Evolutionary conservation across 2,329 filamentous ascomycete species (phyloP).

Genomic region (Rutstroemia sp.): DNA sequence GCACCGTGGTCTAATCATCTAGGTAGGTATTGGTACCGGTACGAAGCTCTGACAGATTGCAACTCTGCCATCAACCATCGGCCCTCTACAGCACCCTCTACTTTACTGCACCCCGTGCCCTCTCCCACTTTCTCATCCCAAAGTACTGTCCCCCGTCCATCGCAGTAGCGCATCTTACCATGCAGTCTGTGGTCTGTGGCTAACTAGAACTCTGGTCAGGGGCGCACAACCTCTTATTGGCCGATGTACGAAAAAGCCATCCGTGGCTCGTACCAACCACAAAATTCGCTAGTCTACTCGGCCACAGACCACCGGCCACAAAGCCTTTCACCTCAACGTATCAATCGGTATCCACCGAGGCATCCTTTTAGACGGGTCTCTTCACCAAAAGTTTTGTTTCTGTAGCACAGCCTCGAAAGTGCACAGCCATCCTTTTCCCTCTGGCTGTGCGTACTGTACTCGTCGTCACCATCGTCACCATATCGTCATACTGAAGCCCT

Average conservation of each 20-base stretch:
- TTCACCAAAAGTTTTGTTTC: not conserved
- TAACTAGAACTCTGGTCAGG: not conserved
- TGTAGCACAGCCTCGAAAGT: not conserved
- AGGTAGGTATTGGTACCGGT: too few species aligned
- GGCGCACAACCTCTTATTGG: not conserved
- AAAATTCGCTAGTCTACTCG: not conserved
- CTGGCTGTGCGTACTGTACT: not conserved
- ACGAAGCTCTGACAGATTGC: too few species aligned
- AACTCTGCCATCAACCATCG: too few species aligned
- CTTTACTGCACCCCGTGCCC: too few species aligned
- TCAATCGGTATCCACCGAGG: too few species aligned
- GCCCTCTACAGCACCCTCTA: too few species aligned
- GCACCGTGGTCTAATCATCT: too few species aligned
- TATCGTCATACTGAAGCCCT: not conserved
- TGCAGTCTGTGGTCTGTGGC: not conserved
- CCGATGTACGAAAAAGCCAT: constrained; percentile 2
- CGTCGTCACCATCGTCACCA: not conserved
- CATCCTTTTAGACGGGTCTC: not conserved
- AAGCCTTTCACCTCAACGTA: too few species aligned
- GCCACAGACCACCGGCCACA: not conserved
- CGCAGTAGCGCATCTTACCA: not conserved
- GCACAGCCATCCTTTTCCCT: not conserved
- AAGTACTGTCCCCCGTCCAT: too few species aligned
- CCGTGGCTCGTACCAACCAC: constrained; percentile 2
- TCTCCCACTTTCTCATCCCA: too few species aligned